Evolutionary conservation across 1,284 basidiomycete genomes (phyloP).

Genomic region (Tylopilus sp.): DNA sequence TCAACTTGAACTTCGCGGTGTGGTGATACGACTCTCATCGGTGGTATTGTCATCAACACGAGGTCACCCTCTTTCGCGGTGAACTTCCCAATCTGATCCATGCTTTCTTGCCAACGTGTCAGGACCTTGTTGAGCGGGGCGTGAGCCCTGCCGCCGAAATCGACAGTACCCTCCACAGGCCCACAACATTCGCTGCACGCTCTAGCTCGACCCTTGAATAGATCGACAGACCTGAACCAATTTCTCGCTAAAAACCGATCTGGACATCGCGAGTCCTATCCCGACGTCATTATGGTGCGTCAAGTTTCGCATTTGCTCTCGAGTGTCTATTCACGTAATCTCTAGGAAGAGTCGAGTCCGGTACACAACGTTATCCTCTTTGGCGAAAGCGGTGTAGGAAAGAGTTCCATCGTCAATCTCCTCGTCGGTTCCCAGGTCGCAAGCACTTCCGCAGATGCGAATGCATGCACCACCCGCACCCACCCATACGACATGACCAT

Average conservation of each 20-base stretch:
- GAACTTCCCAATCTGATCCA: background rate
- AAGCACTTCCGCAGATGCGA: conserved; percentile 29
- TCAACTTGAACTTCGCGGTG: background rate
- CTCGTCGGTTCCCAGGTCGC: conserved; percentile 23
- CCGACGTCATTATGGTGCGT: conserved; percentile 17
- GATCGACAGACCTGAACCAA: background rate
- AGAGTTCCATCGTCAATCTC: conserved; percentile 34
- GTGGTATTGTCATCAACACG: conserved; percentile 6
- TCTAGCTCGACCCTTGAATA: background rate
- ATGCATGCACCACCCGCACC: conserved; percentile 26
- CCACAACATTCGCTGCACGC: background rate
- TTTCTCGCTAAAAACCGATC: background rate
- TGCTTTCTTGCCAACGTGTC: conserved; percentile 15
- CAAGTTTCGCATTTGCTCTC: background rate
- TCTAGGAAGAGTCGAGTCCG: conserved; percentile 8
- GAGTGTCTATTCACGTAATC: conserved; percentile 5
- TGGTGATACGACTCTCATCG: background rate
- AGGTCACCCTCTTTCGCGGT: background rate
- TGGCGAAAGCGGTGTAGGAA: conserved; percentile 34
- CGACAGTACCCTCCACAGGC: background rate
- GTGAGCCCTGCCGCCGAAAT: background rate
- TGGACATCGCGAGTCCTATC: background rate
- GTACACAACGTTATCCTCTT: conserved; percentile 31
- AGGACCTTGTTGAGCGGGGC: background rate
- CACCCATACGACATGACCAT: conserved; percentile 21